Base-by-base conservation (phyloP, 345 rosid species). In the Populus alba region DNA sequence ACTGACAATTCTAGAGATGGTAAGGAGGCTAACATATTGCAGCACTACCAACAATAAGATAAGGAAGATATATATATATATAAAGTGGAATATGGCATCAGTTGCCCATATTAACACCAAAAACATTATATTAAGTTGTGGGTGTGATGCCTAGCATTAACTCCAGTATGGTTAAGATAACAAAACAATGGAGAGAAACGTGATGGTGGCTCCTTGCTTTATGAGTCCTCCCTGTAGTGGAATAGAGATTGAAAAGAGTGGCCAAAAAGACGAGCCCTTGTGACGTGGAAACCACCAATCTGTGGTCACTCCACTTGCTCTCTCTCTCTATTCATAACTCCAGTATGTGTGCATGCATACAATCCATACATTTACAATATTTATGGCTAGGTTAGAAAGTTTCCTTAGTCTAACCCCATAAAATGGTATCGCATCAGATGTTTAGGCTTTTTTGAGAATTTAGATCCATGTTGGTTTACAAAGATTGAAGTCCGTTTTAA, bases 281-380 rank as follows among this genome's bases (percentile, higher is more conserved):
- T 88, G 87, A 84, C 80, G 87, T 89, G 93, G 91, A 89, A 53
- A 68, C 86, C 97, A 92, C 92, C 83, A 81, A 76, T 47, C 73
- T 86, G 78, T 92, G 91, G 87, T 72, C 90, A 79, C 78, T 81
- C 86, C 92, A 88, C 93, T 87, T 47, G 0, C 41, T 49, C 39
- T 45, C 51, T 17, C 15, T 47, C 29, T 37, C 75, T n/a, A n/a
- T n/a, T n/a, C n/a, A n/a, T n/a, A n/a, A n/a, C n/a, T n/a, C n/a
- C n/a, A n/a, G 66, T 17, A 61, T 8, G 2, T 18, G 16, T 53
- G 59, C 23, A 53, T 18, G 63, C 27, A 23, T 9, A 0, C 29
- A 57, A 57, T 57, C 27, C 29, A 57, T 57, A 53, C 59, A 2
- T 18, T 6, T 27, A 27, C 27, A 27, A 27, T 27, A 27, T 27